Base-by-base conservation (phyloP, 164 flowering plant genomes). In the Amborella trichopoda region DNA sequence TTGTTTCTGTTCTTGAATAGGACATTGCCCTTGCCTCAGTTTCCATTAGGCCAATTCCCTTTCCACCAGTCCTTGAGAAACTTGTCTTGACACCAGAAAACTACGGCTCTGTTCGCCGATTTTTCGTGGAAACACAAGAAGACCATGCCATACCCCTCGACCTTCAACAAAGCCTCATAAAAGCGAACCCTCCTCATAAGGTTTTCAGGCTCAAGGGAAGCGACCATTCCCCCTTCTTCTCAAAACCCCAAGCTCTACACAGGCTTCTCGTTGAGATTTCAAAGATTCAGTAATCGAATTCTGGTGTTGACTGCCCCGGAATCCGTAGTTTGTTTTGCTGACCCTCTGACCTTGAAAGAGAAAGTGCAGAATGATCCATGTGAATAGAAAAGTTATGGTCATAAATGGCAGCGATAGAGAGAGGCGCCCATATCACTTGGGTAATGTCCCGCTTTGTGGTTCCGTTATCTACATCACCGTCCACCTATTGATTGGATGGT, bases 211-310 rank as follows among this genome's bases (percentile, higher is more conserved):
- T 91, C 1, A 91, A 82, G 69, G 99, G 99, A 19, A 66, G 90
- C 26, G 99, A 91, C 60, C 99, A 91, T 66, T 80, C 95, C 2
- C 99, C 99, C 4, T 91, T 91, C 64, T 84, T 91, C 69, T 91
- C 99, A 22, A 91, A 81, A 71, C 95, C 99, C 48, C 99, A 84
- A 63, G 83, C 88, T 23, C 55, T 91, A 3, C 94, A 91, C 73
- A 91, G 73, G 65, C 48, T 65, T 28, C 46, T 91, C 51, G 72
- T 86, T 22, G 98, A 86, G 59, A 91, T 91, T 32, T 62, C 98
- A 16, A 80, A 62, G 59, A 56, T 75, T 28, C 62, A n/a, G n/a
- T n/a, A n/a, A n/a, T n/a, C n/a, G n/a, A n/a, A n/a, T n/a, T n/a
- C n/a, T n/a, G n/a, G n/a, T n/a, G n/a, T n/a, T n/a, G n/a, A n/a